These are phyloP conservation scores for Starmerella apis DNA, from an alignment of 805 yeast species.

Conservation along the genomic window DNA sequence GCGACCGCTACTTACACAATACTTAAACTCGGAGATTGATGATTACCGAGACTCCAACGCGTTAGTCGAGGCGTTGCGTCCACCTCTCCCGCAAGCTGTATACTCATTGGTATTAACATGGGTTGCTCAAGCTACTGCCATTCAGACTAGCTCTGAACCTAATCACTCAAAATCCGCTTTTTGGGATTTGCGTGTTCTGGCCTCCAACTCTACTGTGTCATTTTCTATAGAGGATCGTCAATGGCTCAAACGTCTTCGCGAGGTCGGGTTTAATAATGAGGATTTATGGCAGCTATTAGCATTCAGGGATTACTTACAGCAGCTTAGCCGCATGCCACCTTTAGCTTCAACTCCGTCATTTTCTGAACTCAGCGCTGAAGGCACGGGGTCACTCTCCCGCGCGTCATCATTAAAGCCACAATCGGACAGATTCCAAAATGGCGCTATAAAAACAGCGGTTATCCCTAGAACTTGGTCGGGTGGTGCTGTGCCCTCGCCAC, in stretches of 20 bases:
- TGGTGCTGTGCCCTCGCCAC: constrained; percentile 12
- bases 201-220: constrained; percentile 8
- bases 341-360: background rate
- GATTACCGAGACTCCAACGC: constrained; percentile 57
- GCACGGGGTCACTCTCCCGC: background rate
- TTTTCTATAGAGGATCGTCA: constrained; percentile 30
- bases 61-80: constrained; percentile 49
- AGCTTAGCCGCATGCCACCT: constrained; percentile 16
- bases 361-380: constrained; percentile 3
- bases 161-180: constrained; percentile 42
- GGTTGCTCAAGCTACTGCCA: constrained; percentile 49
- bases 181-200: constrained; percentile 45
- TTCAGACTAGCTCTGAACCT: background rate
- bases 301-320: constrained; percentile 55
- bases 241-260: constrained; percentile 58
- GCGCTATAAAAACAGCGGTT: constrained; percentile 1
- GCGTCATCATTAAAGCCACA: background rate
- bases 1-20: constrained; percentile 69
- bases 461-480: constrained; percentile 16
- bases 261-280: constrained; percentile 60
- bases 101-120: constrained; percentile 57
- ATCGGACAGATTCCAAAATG: background rate
- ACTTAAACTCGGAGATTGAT: constrained; percentile 63
- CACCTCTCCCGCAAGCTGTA: constrained; percentile 55
- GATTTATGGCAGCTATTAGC: constrained; percentile 78